phyloP scores from a whole-genome alignment of 78 protist species.

The Goniomonas avonlea region DNA sequence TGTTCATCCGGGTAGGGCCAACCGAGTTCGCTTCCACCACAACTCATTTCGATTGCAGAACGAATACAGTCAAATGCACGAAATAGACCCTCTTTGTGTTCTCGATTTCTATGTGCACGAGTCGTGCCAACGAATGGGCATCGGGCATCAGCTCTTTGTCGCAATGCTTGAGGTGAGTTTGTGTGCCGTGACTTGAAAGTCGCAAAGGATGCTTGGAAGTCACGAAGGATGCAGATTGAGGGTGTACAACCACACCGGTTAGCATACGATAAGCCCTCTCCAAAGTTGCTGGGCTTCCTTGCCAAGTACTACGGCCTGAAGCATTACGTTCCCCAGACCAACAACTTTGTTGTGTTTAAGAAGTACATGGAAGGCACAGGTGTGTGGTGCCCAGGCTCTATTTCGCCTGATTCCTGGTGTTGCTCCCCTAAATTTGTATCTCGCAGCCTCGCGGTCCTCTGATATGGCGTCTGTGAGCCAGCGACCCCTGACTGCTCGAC shows the following conservation, averaged over 20 bases:
- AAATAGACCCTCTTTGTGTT: slow-evolving; percentile 48
- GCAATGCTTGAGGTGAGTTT: not conserved
- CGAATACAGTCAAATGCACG: not conserved
- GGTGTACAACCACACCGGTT: not conserved
- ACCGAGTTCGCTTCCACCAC: not conserved
- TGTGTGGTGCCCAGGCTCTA: not conserved
- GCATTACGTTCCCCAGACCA: not conserved
- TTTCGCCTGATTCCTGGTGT: not conserved
- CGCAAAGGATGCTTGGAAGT: not conserved
- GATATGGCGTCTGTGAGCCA: too few relatives aligned
- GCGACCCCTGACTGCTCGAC: too few relatives aligned
- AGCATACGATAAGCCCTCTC: slow-evolving; percentile 19
- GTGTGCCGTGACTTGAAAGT: not conserved
- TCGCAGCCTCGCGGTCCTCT: too few relatives aligned
- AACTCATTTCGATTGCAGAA: not conserved
- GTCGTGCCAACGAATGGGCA: slow-evolving; percentile 31
- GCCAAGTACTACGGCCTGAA: not conserved
- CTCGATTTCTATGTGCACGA: slow-evolving; percentile 56
- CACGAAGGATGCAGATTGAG: not conserved
- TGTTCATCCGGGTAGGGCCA: slow-evolving; percentile 25
- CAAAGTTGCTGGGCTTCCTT: slow-evolving; percentile 11
- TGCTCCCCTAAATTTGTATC: not conserved
- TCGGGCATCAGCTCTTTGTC: slow-evolving; percentile 28
- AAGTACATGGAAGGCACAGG: not conserved
- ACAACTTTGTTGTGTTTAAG: slow-evolving; percentile 18